Evolutionary conservation across 345 rosid genomes (phyloP), one percentile per base, ranked within the genome.

Genomic region (Draba incana): DNA sequence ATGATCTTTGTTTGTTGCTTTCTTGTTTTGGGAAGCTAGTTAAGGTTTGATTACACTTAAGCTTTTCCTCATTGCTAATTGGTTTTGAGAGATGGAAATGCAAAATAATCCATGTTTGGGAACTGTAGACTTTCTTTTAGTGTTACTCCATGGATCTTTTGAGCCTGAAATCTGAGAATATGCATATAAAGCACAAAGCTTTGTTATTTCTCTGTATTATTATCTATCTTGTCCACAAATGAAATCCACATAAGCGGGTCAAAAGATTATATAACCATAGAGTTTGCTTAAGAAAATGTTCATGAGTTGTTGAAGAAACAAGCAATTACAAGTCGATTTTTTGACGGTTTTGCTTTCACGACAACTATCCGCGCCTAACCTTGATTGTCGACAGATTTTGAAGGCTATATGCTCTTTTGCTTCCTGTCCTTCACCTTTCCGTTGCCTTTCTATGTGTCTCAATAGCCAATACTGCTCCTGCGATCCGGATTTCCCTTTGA

Each of bases 61-160:
- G 57, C 49, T 57, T 12, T 15, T 63, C 48, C 65, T 47, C 65
- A 57, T 14, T 57, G 41, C 64, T 68, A 68, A 57, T 51, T 57
- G 64, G 52, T 33, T 24, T 45, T 33, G 55, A 67, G 63, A 67
- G 46, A 57, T 47, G 30, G n/a, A 42, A 11, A 27, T 10, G 8
- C 45, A 13, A 45, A 57, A 67, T 53, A 44, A 55, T 45, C 16
- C 0, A 33, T 46, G 55, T 31, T 49, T 46, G 54, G 24, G 11
- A 66, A 54, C 15, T 67, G 54, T 55, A 42, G 61, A 54, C 62
- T 42, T 53, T 23, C 33, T 44, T 35, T 46, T 56, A 24, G 55
- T 68, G 45, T 67, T 67, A 4, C 33, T 45, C 4, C 10, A 20
- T 47, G 31, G 56, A 35, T 35, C 60, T 55, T 31, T 31, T 15